A percentile compares a stretch with the other conserved stretches of the same genome.
Evolutionary conservation across 768 basidiomycete genomes (phyloP).

Genomic region (Serendipita sp.): DNA sequence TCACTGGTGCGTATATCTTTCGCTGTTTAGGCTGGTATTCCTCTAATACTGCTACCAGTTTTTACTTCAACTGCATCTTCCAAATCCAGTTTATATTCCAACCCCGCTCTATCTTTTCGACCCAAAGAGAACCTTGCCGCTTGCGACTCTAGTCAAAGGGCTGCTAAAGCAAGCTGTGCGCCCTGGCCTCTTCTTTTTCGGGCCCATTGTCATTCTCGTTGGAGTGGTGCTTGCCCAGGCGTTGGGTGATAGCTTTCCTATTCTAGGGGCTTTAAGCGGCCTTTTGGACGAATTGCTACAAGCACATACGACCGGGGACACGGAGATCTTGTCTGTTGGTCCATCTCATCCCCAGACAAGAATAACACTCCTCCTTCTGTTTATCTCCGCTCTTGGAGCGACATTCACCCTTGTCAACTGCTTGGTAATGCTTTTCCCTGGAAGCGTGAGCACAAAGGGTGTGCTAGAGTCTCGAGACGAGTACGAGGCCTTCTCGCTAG

Average conservation of each 20-base stretch:
- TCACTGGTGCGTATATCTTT: background rate
- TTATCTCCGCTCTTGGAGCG: background rate
- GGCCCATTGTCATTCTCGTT: background rate
- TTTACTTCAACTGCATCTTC: background rate
- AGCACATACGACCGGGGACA: background rate
- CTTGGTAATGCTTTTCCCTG: background rate
- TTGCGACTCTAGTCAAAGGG: background rate
- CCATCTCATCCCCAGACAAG: constrained; percentile 2
- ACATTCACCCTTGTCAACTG: background rate
- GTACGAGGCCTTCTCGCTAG: background rate
- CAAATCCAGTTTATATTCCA: background rate
- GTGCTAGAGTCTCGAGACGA: background rate
- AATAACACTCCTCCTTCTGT: background rate
- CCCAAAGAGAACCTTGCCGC: background rate
- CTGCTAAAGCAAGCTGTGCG: background rate
- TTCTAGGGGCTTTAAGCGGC: background rate
- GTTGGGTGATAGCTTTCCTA: background rate
- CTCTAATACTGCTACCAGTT: background rate
- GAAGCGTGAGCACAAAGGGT: background rate
- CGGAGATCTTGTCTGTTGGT: background rate
- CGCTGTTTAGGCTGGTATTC: background rate
- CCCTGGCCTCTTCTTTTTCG: background rate
- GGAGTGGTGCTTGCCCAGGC: background rate
- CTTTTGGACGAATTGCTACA: background rate
- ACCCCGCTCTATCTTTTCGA: constrained; percentile 5